phyloP scores from a whole-genome alignment of 306 rosid genomes.

The Quercus engelmannii region DNA sequence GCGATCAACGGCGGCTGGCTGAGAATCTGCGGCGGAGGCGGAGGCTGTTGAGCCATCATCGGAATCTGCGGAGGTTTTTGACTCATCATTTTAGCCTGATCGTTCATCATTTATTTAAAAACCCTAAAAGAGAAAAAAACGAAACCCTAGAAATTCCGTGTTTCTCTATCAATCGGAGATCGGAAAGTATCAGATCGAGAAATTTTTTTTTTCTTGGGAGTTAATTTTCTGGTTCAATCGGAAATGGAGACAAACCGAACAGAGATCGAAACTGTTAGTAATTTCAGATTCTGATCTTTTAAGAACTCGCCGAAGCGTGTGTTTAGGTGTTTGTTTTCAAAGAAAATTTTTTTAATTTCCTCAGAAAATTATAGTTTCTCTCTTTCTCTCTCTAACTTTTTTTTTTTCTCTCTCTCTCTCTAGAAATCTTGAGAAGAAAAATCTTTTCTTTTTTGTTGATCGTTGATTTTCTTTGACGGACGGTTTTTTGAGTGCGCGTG shows the following conservation, averaged over 20 bases:
- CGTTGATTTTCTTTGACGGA: neutral
- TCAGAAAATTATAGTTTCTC: no score
- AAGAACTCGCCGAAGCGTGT: neutral
- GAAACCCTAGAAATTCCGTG: slow-evolving; percentile 7
- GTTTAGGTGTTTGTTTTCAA: neutral
- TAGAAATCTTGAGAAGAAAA: neutral
- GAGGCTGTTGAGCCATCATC: slow-evolving; percentile 22
- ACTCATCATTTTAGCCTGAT: slow-evolving; percentile 42
- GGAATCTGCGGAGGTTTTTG: slow-evolving; percentile 30
- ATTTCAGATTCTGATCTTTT: slow-evolving; percentile 10
- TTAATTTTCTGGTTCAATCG: neutral
- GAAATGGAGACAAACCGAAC: neutral
- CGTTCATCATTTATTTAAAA: slow-evolving; percentile 35
- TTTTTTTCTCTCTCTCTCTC: neutral
- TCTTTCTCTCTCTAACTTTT: neutral
- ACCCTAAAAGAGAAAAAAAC: neutral
- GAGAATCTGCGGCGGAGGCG: slow-evolving; percentile 6
- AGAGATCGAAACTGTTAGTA: slow-evolving; percentile 11
- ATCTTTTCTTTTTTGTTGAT: neutral
- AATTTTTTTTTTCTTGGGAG: neutral
- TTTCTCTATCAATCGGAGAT: neutral
- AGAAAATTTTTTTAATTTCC: neutral
- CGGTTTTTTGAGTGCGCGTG: neutral
- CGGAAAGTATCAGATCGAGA: neutral
- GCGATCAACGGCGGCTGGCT: slow-evolving; percentile 31